Conservation (phyloP, 129 eudicot genomes). For the Cynara cardunculus region DNA sequence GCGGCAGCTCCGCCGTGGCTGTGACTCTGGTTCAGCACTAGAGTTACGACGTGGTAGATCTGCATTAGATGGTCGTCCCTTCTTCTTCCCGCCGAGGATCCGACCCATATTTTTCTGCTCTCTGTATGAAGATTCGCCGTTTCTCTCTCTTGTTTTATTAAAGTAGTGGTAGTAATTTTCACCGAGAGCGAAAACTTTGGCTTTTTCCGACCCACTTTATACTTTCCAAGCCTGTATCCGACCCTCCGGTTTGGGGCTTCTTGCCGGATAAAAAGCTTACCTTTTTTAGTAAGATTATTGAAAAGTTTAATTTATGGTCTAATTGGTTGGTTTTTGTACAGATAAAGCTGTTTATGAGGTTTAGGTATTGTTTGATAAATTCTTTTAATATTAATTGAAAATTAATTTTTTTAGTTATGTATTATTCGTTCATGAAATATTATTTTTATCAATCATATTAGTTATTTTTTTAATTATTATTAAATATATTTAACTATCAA, state of each 20-base stretch:
- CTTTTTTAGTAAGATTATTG: no score
- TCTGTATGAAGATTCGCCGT: no score
- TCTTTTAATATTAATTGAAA: no score
- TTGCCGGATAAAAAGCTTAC: neutral
- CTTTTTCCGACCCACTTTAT: neutral
- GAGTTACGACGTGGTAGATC: slow-evolving; percentile 59
- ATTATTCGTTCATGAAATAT: no score
- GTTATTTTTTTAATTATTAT: no score
- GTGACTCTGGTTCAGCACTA: neutral
- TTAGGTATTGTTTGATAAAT: no score
- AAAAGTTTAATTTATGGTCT: no score
- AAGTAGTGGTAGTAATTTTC: slow-evolving; percentile 6
- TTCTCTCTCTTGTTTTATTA: slow-evolving; percentile 52
- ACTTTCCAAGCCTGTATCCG: slow-evolving; percentile 34
- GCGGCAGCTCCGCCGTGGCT: slow-evolving; percentile 66
- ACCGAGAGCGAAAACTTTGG: neutral
- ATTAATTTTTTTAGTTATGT: no score
- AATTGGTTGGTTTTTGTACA: no score
- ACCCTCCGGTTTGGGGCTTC: slow-evolving; percentile 33
- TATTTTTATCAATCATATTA: no score
- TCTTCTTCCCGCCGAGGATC: slow-evolving; percentile 80
- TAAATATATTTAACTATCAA: no score
- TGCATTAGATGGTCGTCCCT: slow-evolving; percentile 77
- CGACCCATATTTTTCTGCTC: slow-evolving; percentile 58
- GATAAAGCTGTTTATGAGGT: no score